These are phyloP conservation scores for Ophiostoma ulmi DNA, from an alignment of 2,329 filamentous ascomycete genomes.

Conservation along the genomic window DNA sequence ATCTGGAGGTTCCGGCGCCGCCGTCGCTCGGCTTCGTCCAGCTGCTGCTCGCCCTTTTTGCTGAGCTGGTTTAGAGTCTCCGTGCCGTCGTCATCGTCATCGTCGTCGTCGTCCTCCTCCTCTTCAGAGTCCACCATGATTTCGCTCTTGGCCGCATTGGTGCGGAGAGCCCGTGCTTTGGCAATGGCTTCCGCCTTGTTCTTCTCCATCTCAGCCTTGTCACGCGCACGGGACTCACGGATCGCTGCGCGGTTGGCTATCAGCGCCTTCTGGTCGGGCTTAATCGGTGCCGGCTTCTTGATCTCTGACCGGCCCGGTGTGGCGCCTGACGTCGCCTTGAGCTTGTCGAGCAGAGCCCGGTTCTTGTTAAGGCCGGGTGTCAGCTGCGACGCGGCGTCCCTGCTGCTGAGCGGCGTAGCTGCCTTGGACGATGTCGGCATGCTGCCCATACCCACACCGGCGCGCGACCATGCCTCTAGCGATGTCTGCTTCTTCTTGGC, in stretches of 20 bases:
- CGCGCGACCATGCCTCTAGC: constrained; percentile 28
- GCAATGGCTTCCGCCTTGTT: constrained; percentile 68
- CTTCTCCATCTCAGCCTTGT: constrained; percentile 68
- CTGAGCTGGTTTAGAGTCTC: constrained; percentile 46
- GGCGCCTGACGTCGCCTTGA: constrained; percentile 35
- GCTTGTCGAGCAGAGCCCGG: constrained; percentile 42
- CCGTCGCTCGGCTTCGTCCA: constrained; percentile 46
- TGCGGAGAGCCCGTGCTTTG: constrained; percentile 59
- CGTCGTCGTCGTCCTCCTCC: constrained; percentile 64
- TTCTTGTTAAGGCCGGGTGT: constrained; percentile 43
- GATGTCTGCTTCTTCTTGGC: constrained; percentile 33
- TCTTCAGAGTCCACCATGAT: constrained; percentile 85
- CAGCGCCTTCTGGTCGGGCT: constrained; percentile 37
- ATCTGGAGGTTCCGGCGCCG: constrained; percentile 47
- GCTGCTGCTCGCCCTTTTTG: constrained; percentile 44
- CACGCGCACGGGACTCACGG: constrained; percentile 67
- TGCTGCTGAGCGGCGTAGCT: constrained; percentile 36
- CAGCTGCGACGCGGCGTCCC: constrained; percentile 45
- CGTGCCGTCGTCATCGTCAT: constrained; percentile 59
- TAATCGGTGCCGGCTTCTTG: constrained; percentile 39
- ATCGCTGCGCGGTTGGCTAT: constrained; percentile 50
- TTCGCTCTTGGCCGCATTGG: constrained; percentile 62
- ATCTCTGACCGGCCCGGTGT: not conserved
- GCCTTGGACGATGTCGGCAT: not conserved
- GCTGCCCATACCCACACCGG: not conserved